Percentiles rank a stretch among this genome's conserved stretches.
Conservation (phyloP, 495 filamentous ascomycete species). For the Podospora sp. region DNA sequence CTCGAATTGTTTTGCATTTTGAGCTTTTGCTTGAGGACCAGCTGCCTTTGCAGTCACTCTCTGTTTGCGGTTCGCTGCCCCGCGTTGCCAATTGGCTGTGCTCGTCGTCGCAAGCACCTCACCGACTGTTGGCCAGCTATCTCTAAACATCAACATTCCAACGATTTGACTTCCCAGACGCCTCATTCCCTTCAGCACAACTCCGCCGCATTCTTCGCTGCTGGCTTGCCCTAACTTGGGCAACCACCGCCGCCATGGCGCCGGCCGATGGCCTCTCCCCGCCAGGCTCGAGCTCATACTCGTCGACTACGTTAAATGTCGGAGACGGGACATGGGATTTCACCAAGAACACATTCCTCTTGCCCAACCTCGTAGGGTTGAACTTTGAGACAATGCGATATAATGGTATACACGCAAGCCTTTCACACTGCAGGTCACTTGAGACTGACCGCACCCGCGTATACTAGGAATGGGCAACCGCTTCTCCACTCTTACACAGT, state of each 20-base stretch:
- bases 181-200: background rate
- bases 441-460: conserved; percentile 9
- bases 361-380: conserved; percentile 82
- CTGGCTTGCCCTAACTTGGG: conserved; percentile 15
- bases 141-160: conserved; percentile 17
- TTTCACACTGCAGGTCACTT: background rate
- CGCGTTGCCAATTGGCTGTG: background rate
- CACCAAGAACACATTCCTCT: conserved; percentile 78
- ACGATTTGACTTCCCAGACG: background rate
- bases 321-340: conserved; percentile 94
- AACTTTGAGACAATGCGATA: conserved; percentile 95
- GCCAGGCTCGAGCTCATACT: conserved; percentile 79
- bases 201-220: background rate
- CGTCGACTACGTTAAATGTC: conserved; percentile 79
- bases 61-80: background rate
- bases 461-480: conserved; percentile 84
- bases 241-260: conserved; percentile 50
- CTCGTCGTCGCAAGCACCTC: background rate
- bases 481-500: conserved; percentile 72
- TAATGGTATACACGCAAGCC: conserved; percentile 65
- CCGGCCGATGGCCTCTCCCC: conserved; percentile 62
- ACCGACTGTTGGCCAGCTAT: background rate
- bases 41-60: background rate
- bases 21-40: background rate
- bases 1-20: background rate